phyloP scores from a whole-genome alignment of 1,139 yeast species.

The Wickerhamomyces sp. region DNA sequence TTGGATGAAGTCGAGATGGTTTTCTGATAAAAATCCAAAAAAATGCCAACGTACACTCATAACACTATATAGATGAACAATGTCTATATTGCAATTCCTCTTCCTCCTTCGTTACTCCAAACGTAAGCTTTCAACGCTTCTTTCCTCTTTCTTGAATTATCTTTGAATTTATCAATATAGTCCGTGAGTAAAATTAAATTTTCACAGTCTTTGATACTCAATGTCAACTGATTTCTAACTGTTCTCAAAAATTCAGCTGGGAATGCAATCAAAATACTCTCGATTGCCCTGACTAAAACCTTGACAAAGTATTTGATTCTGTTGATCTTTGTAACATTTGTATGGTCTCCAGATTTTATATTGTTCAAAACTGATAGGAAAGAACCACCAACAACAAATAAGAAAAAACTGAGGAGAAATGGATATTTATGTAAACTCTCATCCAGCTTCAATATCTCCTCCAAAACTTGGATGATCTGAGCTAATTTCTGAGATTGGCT shows the following conservation, averaged over 20 bases:
- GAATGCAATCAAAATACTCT: constrained; percentile 18
- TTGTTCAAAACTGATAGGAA: constrained; percentile 20
- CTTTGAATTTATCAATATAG: constrained; percentile 18
- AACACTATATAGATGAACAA: background rate
- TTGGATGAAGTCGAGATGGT: constrained; percentile 17
- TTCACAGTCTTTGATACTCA: constrained; percentile 25
- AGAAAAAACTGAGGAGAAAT: constrained; percentile 18
- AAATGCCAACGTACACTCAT: no score
- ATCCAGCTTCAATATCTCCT: constrained; percentile 18
- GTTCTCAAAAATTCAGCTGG: constrained; percentile 23
- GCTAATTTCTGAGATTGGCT: constrained; percentile 10
- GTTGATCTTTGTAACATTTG: constrained; percentile 16
- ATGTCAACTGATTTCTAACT: constrained; percentile 19
- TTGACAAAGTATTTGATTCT: constrained; percentile 21
- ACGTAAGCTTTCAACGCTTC: constrained; percentile 23
- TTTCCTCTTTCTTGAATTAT: constrained; percentile 19
- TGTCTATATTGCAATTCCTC: constrained; percentile 19
- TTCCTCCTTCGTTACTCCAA: constrained; percentile 20
- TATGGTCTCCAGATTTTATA: constrained; percentile 14
- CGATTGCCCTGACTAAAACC: constrained; percentile 21
- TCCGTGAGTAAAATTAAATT: constrained; percentile 22
- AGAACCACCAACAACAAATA: constrained; percentile 22
- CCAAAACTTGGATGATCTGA: constrained; percentile 16
- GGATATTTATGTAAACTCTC: constrained; percentile 21
- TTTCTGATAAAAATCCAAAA: constrained; percentile 2